These are phyloP conservation scores for Daedalea quercina DNA, from an alignment of 768 basidiomycete species.

Conservation along the genomic window DNA sequence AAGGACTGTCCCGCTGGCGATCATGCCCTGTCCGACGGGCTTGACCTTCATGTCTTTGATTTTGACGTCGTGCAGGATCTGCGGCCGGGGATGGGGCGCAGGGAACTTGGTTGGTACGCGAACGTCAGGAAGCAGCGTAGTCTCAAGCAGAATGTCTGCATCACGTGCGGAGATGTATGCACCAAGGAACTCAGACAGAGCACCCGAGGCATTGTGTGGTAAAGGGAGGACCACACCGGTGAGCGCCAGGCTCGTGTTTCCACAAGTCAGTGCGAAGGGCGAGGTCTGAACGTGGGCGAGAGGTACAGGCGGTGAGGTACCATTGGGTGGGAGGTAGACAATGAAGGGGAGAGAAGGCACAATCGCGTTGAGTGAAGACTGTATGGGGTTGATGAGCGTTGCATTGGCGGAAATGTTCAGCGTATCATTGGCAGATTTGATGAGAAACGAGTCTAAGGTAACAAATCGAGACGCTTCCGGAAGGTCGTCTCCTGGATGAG, in stretches of 20 bases:
- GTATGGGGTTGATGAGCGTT: conserved; percentile 51
- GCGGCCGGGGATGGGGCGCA: conserved; percentile 54
- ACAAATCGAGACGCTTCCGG: conserved; percentile 55
- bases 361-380: conserved; percentile 40
- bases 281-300: conserved; percentile 49
- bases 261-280: conserved; percentile 57
- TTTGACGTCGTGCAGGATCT: conserved; percentile 63
- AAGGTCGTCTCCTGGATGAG: conserved; percentile 46
- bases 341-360: conserved; percentile 57
- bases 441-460: conserved; percentile 50
- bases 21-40: conserved; percentile 38
- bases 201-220: conserved; percentile 15
- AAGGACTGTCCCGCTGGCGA: conserved; percentile 65
- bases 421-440: conserved; percentile 28
- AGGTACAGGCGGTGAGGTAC: conserved; percentile 25
- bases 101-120: conserved; percentile 51
- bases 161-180: conserved; percentile 53
- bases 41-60: conserved; percentile 72
- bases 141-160: conserved; percentile 53
- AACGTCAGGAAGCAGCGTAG: conserved; percentile 46
- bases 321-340: conserved; percentile 39
- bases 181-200: conserved; percentile 56
- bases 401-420: conserved; percentile 39
- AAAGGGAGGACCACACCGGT: conserved; percentile 54
- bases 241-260: conserved; percentile 57